Base-by-base conservation (phyloP, 176 grass and related monocot species). In the Oryza brachyantha region DNA sequence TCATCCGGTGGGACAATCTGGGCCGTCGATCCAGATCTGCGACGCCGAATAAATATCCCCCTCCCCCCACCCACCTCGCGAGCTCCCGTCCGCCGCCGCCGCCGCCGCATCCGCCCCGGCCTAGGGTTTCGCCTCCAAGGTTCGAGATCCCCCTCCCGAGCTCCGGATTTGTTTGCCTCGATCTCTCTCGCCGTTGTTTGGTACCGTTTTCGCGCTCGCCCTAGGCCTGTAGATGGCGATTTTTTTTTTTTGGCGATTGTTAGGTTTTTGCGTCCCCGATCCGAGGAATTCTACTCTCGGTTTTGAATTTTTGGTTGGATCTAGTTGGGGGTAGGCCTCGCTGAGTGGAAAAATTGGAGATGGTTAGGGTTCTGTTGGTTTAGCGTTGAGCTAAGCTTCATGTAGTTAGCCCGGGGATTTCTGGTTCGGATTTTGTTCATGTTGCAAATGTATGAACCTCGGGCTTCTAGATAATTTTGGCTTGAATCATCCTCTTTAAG, bases 101-200 rank as follows among this genome's bases (percentile, higher is more conserved):
- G 10, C 46, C 21, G 32, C 41, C 57, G 58, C 67, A 10, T 13
- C 63, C 63, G 60, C 3, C 10, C 36, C 63, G 17, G 25, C 45
- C 48, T 43, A 84, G 64, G 73, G 73, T 76, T 84, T 50, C 36
- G 35, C 50, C 52, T 29, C 72, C 25, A 4, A 84, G 81, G 81
- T 77, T 67, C 48, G 45, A 69, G 13, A 77, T 61, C 37, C 26
- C 29, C 43, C 13, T 13, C 29, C 3, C 25, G 3, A 42, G 1
- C 0, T 1, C 37, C 31, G 0, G 2, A 3, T 29, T 34, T 3
- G 13, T 16, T 61, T 13, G n/a, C 3, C 17, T 52, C 17, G 5
- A 35, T 34, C 29, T 68, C 3, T 32, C n/a, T 14, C 4, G 19
- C 11, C 1, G 4, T 19, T 67, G 0, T 45, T 45, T 28, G 34